Base-by-base conservation (phyloP, 257 asterid species). In the Dorcoceras hygrometricum region DNA sequence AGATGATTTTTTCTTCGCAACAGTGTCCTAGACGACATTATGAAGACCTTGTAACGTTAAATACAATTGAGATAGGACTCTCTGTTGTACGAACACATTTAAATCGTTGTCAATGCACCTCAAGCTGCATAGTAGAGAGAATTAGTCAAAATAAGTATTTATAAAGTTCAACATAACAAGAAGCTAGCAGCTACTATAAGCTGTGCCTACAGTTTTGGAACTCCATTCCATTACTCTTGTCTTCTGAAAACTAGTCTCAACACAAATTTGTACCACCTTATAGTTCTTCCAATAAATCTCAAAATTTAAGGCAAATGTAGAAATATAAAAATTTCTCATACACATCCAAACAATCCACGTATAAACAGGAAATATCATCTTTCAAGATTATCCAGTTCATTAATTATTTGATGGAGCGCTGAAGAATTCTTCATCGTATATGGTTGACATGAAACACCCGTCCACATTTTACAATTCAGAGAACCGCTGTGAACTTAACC, bases 1-100 rank as follows among this genome's bases (percentile, higher is more conserved):
- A 93, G 71, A 73, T 54, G 74, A 77, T 70, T 87, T 64, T 76
- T 93, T 79, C 78, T 83, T 60, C 71, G 80, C 73, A 83, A 75
- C 76, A 90, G 77, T 70, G 95, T 90, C 79, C 90, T 85, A 43
- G 97, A 86, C 76, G 97, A 90, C 97, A 93, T 92, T 58, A 70
- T 62, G 68, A 73, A 67, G 72, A 71, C 25, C 22, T 51, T 6
- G 28, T 39, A 50, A 62, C 19, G 56, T 65, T 60, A 77, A 72
- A 75, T 67, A 67, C 73, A 80, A 75, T 79, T 79, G 79, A 32
- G 61, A 62, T 19, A 75, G 78, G 66, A 63, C 79, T 59, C 67
- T 46, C 67, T n/a, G 29, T 57, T 12, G 29, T 60, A 25, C 36
- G 65, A 69, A 60, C 6, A 46, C 73, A 62, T 80, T 78, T 72